These are phyloP conservation scores for Rhamnella rubrinervis DNA, from an alignment of 331 rosid species.

Conservation along the genomic window DNA sequence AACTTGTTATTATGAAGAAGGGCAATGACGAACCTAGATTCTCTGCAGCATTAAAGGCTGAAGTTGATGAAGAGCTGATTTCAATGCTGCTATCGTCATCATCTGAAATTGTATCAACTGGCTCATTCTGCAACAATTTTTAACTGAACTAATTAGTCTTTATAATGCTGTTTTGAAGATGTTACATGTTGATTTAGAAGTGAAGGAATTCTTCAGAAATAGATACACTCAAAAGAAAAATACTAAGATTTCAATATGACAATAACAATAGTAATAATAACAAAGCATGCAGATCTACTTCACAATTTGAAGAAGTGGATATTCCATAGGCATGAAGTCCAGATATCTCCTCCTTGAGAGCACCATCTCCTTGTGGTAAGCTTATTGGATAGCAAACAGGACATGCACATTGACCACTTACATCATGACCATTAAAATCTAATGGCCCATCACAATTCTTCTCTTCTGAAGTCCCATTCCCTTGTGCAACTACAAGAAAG, in stretches of 20 bases:
- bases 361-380: conserved; percentile 18
- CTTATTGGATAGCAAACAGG: conserved; percentile 19
- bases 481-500: conserved; percentile 21
- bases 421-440: conserved; percentile 24
- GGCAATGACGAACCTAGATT: conserved; percentile 32
- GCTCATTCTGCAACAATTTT: conserved; percentile 33
- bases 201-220: not conserved
- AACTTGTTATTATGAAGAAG: not conserved
- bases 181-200: not conserved
- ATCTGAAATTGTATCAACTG: conserved; percentile 24
- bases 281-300: conserved; percentile 33
- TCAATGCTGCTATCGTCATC: conserved; percentile 24
- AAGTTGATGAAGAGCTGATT: conserved; percentile 32
- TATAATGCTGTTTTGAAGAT: not conserved
- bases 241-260: not conserved
- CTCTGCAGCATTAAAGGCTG: conserved; percentile 24
- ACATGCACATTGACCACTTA: conserved; percentile 7
- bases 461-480: conserved; percentile 17
- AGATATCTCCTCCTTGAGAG: conserved; percentile 27
- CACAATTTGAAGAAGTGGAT: conserved; percentile 26
- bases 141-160: not conserved
- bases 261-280: not conserved
- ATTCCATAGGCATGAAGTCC: conserved; percentile 13
- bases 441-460: conserved; percentile 17
- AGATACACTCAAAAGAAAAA: not conserved